These are phyloP conservation scores for Ogataea naganishii DNA, from an alignment of 805 yeast genomes.

Conservation along the genomic window DNA sequence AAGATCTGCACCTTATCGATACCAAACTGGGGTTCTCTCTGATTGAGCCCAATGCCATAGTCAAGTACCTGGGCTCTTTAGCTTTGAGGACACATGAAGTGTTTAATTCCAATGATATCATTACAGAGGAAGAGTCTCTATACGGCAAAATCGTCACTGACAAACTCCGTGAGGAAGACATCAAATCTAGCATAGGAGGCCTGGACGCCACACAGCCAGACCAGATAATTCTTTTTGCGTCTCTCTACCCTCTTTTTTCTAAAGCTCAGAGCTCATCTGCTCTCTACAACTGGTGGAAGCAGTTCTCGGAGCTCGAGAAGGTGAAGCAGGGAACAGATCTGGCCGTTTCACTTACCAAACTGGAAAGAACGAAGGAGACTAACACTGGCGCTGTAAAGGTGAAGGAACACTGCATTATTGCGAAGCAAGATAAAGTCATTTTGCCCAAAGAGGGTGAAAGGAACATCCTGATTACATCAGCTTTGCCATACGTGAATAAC, in stretches of 20 bases:
- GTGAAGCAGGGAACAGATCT: slow-evolving; percentile 36
- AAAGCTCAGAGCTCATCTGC: slow-evolving; percentile 10
- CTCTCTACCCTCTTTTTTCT: slow-evolving; percentile 37
- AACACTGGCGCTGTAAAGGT: slow-evolving; percentile 30
- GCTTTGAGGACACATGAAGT: too few relatives aligned
- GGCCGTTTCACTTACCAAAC: slow-evolving; percentile 37
- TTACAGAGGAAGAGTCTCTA: too few relatives aligned
- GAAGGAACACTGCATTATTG: slow-evolving; percentile 9
- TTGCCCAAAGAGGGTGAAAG: slow-evolving; percentile 65
- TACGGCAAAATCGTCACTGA: too few relatives aligned
- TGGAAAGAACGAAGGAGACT: slow-evolving; percentile 30
- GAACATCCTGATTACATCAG: slow-evolving; percentile 87
- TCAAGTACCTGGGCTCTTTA: slow-evolving; percentile 48
- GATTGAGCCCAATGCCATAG: slow-evolving; percentile 60
- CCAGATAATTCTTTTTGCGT: slow-evolving; percentile 51
- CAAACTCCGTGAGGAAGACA: too few relatives aligned
- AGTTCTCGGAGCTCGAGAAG: slow-evolving; percentile 27
- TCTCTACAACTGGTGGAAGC: slow-evolving; percentile 30
- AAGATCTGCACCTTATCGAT: slow-evolving; percentile 17
- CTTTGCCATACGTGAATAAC: slow-evolving; percentile 95
- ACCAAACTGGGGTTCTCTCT: slow-evolving; percentile 37
- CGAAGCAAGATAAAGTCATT: slow-evolving; percentile 25
- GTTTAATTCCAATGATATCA: too few relatives aligned
- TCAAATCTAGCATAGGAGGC: slow-evolving; percentile 1
- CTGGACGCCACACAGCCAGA: slow-evolving; percentile 37